Percentiles rank a stretch among this genome's conserved stretches.
Conservation (phyloP, 2,329 filamentous ascomycete genomes). For the Fusarium sp. region DNA sequence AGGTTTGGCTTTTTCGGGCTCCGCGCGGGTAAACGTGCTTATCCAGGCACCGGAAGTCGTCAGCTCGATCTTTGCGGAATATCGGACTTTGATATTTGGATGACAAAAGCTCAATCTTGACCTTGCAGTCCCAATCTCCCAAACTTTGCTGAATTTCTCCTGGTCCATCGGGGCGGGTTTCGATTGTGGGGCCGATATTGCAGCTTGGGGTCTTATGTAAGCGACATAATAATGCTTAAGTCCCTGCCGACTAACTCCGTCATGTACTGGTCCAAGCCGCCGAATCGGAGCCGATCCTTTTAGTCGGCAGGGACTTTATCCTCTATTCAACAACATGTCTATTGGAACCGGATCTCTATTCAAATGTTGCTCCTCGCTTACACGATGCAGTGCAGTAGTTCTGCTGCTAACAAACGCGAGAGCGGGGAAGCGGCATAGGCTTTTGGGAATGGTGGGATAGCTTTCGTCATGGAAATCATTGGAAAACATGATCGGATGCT, state of each 20-base stretch:
- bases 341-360: constrained; percentile 13
- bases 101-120: constrained; percentile 32
- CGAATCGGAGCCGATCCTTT: constrained; percentile 44
- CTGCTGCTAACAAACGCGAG: constrained; percentile 7
- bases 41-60: constrained; percentile 18
- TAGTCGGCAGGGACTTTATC: too few species aligned
- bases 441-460: not conserved
- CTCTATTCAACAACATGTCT: constrained; percentile 10
- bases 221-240: constrained; percentile 34
- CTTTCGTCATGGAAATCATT: constrained; percentile 31
- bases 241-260: constrained; percentile 49
- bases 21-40: constrained; percentile 20
- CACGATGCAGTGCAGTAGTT: constrained; percentile 31
- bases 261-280: constrained; percentile 13
- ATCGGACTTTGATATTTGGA: constrained; percentile 10
- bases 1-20: constrained; percentile 12
- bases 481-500: not conserved
- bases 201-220: constrained; percentile 35
- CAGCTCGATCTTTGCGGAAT: constrained; percentile 13
- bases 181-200: constrained; percentile 33
- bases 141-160: constrained; percentile 31
- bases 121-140: constrained; percentile 24
- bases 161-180: constrained; percentile 27
- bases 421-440: constrained; percentile 16
- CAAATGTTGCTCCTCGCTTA: constrained; percentile 19